Evolutionary conservation across 257 asterid genomes (phyloP).

Genomic region (Penstemon davidsonii): DNA sequence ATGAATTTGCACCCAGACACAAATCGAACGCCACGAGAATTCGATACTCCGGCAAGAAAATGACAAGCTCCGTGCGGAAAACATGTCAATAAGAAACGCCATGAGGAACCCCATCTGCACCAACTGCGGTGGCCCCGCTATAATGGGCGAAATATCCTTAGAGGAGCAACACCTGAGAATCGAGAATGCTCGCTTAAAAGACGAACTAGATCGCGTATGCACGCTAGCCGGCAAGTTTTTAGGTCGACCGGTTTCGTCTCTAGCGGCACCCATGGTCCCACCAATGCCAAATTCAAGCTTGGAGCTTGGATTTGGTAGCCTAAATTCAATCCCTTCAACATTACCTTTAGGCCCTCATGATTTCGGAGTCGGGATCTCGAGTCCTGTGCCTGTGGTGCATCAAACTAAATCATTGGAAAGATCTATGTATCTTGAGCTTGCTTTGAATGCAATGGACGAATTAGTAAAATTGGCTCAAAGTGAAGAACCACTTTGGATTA

Average conservation of each 20-base stretch:
- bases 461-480: constrained; percentile 72
- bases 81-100: constrained; percentile 52
- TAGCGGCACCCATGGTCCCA: constrained; percentile 11
- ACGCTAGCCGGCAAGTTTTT: constrained; percentile 47
- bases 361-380: constrained; percentile 45
- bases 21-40: constrained; percentile 60
- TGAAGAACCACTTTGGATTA: constrained; percentile 78
- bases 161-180: constrained; percentile 61
- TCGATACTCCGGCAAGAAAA: constrained; percentile 57
- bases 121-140: constrained; percentile 61
- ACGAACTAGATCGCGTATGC: constrained; percentile 55
- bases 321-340: constrained; percentile 31
- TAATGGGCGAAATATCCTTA: constrained; percentile 54
- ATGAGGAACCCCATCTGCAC: constrained; percentile 59
- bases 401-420: constrained; percentile 59
- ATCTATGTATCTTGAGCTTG: constrained; percentile 83
- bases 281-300: constrained; percentile 57
- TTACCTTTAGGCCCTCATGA: constrained; percentile 31
- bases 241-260: constrained; percentile 43
- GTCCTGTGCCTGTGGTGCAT: constrained; percentile 33
- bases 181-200: constrained; percentile 57
- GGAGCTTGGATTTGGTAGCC: constrained; percentile 72
- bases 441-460: constrained; percentile 86
- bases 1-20: constrained; percentile 36
- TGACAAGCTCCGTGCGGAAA: constrained; percentile 59